Evolutionary conservation across 495 filamentous ascomycete genomes (phyloP), one percentile per base, ranked within the genome.

Genomic region (Aspergillus egyptiacus): DNA sequence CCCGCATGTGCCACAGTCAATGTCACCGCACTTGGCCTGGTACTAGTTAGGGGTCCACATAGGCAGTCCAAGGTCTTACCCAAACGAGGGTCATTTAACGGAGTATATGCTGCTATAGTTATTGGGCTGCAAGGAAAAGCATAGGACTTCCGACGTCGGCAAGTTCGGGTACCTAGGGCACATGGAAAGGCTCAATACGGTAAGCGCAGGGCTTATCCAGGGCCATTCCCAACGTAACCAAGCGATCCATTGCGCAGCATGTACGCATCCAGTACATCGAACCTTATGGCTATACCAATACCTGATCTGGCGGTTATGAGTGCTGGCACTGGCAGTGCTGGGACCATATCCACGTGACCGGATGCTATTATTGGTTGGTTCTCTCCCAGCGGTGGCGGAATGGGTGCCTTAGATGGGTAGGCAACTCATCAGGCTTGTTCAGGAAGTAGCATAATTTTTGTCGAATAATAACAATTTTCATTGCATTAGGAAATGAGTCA

Each of bases 311-410:
- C 15, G 25, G 14, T 13, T 35, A 6, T 2, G 8, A 44, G 41
- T 18, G 41, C 17, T 33, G 40, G 33, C 23, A 18, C 28, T 31
- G 41, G 47, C 37, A 23, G 47, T 32, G 31, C 30, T 44, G 48
- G 44, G 48, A 39, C 48, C 37, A 32, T 24, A 15, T 51, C 39
- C 48, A 51, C 48, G 38, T 51, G 48, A 40, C 9, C 3, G 13
- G 2, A 15, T 3, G 5, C 7, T 41, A 18, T 51, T 1, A 51
- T 44, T 51, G 48, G 48, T n/a, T 23, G 17, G 23, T 30, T 7
- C 18, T 4, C 31, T 36, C 5, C 13, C 31, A 3, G 23, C 11
- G 18, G 48, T 50, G 48, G 48, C 48, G 48, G 48, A 44, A 39
- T 37, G 20, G 35, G 17, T 37, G 39, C 24, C 37, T 32, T 23